Base-by-base conservation (phyloP, 805 yeast genomes). In the Diddensiella transvaalensis region DNA sequence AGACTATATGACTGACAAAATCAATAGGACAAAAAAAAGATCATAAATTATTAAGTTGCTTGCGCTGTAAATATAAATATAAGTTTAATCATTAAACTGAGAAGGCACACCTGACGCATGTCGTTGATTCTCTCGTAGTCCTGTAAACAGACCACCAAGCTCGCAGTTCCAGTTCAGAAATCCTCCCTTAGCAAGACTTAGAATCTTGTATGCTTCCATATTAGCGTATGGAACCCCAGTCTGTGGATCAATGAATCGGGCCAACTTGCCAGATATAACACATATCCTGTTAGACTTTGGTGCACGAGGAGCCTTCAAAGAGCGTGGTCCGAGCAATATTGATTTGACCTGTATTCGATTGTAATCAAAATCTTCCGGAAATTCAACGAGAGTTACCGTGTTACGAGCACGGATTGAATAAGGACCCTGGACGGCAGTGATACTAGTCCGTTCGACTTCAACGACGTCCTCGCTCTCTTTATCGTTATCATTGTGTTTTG, bases 41-140 rank as follows among this genome's bases (percentile, higher is more conserved):
- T 8, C 15, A 29, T 39, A 47, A 22, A 50, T 47, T 42, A 41
- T 26, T 10, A 26, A 4, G 22, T 19, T 29, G 29, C 32, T 18
- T 15, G 3, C 22, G 24, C n/a, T 30, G 8, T 13, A 13, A 10
- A 19, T 24, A n/a, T 11, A 19, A 49, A 21, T 22, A 24, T 29
- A 23, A 22, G 33, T 21, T 40, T 37, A 29, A 44, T 48, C 43
- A 40, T 50, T 38, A 40, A 89, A 89, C 4, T 95, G 95, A 46
- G 83, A 85, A 1, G 96, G 96, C 10, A 88, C 96, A 4, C 95
- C 96, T 52, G 77, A 77, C 0, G 96, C 96, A 55, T 82, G 88
- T 44, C 75, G 69, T 19, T 60, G 65, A 8, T 67, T 66, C 50
- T 52, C 67, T 43, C 53, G 66, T 52, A 57, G 72, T 63, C 55